These are phyloP conservation scores for Cadophora sp. DNA, from an alignment of 2,329 filamentous ascomycete species.

Conservation along the genomic window DNA sequence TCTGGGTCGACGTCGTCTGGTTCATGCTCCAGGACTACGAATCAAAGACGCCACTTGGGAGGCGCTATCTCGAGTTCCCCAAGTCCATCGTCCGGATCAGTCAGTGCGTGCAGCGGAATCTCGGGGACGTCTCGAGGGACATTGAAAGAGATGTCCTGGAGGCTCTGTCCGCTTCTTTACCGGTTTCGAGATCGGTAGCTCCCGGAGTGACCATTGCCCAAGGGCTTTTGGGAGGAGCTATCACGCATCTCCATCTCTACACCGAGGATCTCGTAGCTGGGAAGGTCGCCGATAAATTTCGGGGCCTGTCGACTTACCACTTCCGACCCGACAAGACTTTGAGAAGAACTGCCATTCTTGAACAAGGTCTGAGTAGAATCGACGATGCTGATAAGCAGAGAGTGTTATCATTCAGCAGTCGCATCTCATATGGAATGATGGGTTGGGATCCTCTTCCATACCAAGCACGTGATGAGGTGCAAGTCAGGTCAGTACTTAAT, in stretches of 20 bases:
- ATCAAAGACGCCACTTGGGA: constrained; percentile 2
- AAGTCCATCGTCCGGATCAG: not conserved
- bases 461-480: not conserved
- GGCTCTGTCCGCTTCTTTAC: not conserved
- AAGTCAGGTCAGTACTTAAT: not conserved
- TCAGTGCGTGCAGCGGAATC: not conserved
- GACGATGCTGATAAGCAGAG: not conserved
- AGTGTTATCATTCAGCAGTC: constrained; percentile 1
- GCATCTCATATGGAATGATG: not conserved
- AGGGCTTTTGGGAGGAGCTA: not conserved
- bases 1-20: constrained; percentile 1
- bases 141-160: not conserved
- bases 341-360: not conserved
- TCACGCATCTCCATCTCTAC: not conserved
- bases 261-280: not conserved
- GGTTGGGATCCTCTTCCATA: not conserved
- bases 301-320: not conserved
- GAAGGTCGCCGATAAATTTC: not conserved
- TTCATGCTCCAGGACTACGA: not conserved
- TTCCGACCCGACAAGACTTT: not conserved
- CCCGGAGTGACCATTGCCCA: not conserved
- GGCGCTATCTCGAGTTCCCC: not conserved
- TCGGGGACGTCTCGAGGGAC: not conserved
- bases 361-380: not conserved
- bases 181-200: not conserved